Conservation (phyloP, 2,329 filamentous ascomycete genomes). For the Arthrobotrys iridis region DNA sequence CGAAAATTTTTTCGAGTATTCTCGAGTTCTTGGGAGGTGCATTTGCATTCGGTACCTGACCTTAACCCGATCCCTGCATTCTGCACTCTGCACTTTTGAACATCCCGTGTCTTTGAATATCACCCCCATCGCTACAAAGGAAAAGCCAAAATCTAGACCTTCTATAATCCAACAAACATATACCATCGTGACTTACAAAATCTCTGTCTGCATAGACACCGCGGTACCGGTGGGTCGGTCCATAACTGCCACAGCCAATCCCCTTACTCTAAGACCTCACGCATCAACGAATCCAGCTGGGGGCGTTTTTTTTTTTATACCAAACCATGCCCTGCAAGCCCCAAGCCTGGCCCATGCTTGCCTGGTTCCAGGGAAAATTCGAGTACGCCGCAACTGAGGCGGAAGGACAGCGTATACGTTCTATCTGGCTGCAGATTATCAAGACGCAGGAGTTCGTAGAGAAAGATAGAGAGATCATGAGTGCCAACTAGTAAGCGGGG, state of each 20-base stretch:
- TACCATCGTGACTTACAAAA: conserved; percentile 1
- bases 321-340: conserved; percentile 49
- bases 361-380: conserved; percentile 47
- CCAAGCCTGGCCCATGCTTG: conserved; percentile 39
- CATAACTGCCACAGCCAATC: background rate
- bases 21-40: no score
- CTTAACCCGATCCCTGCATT: background rate
- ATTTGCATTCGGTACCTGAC: background rate
- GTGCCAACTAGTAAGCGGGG: conserved; percentile 36
- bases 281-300: background rate
- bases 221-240: background rate
- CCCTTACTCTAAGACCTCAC: background rate
- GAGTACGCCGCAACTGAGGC: conserved; percentile 21
- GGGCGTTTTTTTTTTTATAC: background rate
- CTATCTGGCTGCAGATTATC: conserved; percentile 44
- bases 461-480: conserved; percentile 18
- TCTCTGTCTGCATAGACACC: background rate
- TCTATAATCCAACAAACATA: conserved; percentile 2
- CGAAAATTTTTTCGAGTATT: no score
- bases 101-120: background rate
- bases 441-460: conserved; percentile 36
- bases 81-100: conserved; percentile 12
- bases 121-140: background rate
- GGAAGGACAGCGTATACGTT: conserved; percentile 20
- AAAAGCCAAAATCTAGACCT: background rate